Percentiles rank a stretch among this genome's conserved stretches.
Conservation (phyloP, 805 yeast species). For the Cephaloascus fragrans region DNA sequence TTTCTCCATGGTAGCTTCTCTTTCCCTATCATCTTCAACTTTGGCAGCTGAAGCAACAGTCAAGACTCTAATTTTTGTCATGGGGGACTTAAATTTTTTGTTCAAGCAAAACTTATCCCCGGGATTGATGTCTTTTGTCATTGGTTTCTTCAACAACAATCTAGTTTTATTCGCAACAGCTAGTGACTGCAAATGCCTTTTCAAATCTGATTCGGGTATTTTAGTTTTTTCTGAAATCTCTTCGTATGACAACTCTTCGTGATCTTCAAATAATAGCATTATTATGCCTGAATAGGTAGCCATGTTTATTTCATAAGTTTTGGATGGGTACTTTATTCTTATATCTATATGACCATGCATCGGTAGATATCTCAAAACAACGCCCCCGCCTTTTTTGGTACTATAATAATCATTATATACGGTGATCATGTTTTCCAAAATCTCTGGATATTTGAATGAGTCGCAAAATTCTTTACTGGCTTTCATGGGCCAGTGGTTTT, state of each 20-base stretch:
- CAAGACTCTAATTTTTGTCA: conserved; percentile 62
- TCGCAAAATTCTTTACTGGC: conserved; percentile 17
- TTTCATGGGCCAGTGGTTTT: conserved; percentile 62
- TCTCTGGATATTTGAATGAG: conserved; percentile 30
- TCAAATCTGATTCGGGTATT: conserved; percentile 65
- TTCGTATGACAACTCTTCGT: conserved; percentile 42
- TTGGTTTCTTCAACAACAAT: conserved; percentile 64
- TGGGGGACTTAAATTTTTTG: conserved; percentile 56
- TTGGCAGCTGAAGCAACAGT: conserved; percentile 45
- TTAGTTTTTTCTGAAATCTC: conserved; percentile 59
- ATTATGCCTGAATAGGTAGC: conserved; percentile 77
- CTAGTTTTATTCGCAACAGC: conserved; percentile 77
- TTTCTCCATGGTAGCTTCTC: conserved; percentile 41
- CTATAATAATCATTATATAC: conserved; percentile 44
- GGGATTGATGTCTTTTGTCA: conserved; percentile 58
- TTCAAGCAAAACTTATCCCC: conserved; percentile 62
- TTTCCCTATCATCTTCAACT: conserved; percentile 44
- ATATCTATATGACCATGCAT: conserved; percentile 78
- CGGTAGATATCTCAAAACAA: conserved; percentile 62
- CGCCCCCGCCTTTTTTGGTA: conserved; percentile 46
- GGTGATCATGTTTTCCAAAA: conserved; percentile 28
- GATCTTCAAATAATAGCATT: conserved; percentile 61
- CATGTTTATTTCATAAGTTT: conserved; percentile 69
- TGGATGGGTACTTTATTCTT: conserved; percentile 55
- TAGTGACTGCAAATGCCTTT: conserved; percentile 72